Conservation (phyloP, 495 filamentous ascomycete genomes). For the Chaetomium cochliodes region DNA sequence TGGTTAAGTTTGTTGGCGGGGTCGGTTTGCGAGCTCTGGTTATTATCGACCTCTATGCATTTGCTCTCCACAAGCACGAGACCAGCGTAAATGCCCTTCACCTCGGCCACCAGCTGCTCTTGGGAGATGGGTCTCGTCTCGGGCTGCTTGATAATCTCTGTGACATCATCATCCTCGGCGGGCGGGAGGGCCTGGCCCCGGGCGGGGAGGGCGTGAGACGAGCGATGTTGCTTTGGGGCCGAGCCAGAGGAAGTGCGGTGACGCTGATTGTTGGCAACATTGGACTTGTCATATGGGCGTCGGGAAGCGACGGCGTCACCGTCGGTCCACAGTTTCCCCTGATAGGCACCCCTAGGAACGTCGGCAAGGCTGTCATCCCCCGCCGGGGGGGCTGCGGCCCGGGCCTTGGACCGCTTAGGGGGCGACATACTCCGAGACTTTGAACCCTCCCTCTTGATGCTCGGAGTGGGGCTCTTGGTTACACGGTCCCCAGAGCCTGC, state of each 20-base stretch:
- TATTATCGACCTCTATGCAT: constrained; percentile 69
- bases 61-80: constrained; percentile 78
- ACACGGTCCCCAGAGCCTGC: too few species aligned
- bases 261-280: constrained; percentile 28
- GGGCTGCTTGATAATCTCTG: constrained; percentile 51
- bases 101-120: constrained; percentile 67
- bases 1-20: constrained; percentile 48
- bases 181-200: not conserved
- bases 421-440: too few species aligned
- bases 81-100: constrained; percentile 73
- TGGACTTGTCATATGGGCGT: constrained; percentile 28
- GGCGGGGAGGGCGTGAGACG: constrained; percentile 7
- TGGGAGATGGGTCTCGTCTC: constrained; percentile 70
- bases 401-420: too few species aligned
- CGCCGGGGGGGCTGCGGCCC: not conserved
- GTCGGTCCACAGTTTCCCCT: too few species aligned
- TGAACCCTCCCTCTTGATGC: too few species aligned
- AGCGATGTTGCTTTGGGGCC: constrained; percentile 17
- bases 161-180: constrained; percentile 15
- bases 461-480: too few species aligned
- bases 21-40: constrained; percentile 49
- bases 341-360: constrained; percentile 3
- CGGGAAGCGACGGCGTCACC: constrained; percentile 22
- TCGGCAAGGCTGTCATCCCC: too few species aligned
- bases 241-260: constrained; percentile 21